Conservation (phyloP, 2,329 filamentous ascomycete species). For the Endothia cerciana region DNA sequence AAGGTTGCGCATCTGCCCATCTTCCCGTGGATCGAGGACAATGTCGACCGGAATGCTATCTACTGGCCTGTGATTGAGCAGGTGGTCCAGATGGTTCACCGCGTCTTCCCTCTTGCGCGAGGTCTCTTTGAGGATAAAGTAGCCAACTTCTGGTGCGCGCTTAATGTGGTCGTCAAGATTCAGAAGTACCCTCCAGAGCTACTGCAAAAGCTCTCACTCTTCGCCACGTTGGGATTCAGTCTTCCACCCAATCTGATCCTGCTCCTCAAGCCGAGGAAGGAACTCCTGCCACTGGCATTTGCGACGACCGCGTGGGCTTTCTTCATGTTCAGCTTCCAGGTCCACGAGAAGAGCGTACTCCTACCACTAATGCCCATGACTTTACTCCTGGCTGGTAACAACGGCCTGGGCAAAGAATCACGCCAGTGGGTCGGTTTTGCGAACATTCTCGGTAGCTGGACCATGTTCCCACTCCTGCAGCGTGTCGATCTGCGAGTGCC, state of each 20-base stretch:
- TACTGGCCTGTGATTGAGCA: conserved; percentile 80
- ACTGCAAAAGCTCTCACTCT: conserved; percentile 76
- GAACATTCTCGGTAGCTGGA: conserved; percentile 88
- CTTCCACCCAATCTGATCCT: conserved; percentile 78
- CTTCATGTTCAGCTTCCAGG: conserved; percentile 96
- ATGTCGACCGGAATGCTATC: conserved; percentile 65
- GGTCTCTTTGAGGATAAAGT: conserved; percentile 99
- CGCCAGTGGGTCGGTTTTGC: conserved; percentile 96
- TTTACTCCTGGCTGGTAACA: conserved; percentile 71
- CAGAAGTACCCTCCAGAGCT: conserved; percentile 70
- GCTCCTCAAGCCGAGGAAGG: conserved; percentile 76
- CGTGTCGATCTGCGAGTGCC: conserved; percentile 84
- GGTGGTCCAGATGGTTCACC: conserved; percentile 80
- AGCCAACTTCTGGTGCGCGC: conserved; percentile 95
- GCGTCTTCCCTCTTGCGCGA: conserved; percentile 95
- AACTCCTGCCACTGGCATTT: conserved; percentile 78
- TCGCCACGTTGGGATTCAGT: conserved; percentile 76
- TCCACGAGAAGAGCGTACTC: conserved; percentile 96
- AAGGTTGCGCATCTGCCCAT: conserved; percentile 65
- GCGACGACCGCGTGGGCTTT: conserved; percentile 92
- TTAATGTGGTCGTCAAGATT: conserved; percentile 89
- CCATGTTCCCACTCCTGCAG: conserved; percentile 87
- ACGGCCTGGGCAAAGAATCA: conserved; percentile 75
- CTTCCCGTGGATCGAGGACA: conserved; percentile 60
- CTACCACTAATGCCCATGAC: conserved; percentile 94